A percentile compares a stretch with the other conserved stretches of the same genome.
phyloP scores from a whole-genome alignment of 768 basidiomycete genomes.

The Exidia glandulosa region DNA sequence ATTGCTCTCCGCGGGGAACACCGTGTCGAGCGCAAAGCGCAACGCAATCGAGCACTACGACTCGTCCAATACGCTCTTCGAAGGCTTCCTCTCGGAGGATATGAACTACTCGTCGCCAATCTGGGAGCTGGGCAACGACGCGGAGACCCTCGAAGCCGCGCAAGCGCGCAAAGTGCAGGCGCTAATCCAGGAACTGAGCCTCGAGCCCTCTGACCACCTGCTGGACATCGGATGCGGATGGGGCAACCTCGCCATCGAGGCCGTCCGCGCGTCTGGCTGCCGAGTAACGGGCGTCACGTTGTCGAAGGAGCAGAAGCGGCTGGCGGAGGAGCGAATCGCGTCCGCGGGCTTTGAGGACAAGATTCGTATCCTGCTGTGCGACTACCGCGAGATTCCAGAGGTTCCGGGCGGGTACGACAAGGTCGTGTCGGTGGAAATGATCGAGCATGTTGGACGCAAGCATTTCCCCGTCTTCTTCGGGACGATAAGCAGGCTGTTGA shows the following conservation, averaged over 20 bases:
- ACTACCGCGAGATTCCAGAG: constrained; percentile 52
- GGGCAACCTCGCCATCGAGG: constrained; percentile 60
- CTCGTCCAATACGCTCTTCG: constrained; percentile 80
- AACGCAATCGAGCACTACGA: constrained; percentile 79
- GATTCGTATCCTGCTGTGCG: constrained; percentile 59
- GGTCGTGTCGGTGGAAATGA: constrained; percentile 67
- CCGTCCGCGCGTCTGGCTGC: constrained; percentile 63
- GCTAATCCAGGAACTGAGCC: too few species aligned
- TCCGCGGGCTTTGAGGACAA: constrained; percentile 26
- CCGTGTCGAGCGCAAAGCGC: constrained; percentile 43
- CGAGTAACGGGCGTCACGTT: constrained; percentile 16
- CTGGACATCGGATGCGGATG: constrained; percentile 74
- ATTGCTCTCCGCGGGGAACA: constrained; percentile 52
- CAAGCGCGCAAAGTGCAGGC: constrained; percentile 56
- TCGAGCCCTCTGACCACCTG: constrained; percentile 44
- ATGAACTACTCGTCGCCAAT: constrained; percentile 95
- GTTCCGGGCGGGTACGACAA: constrained; percentile 54
- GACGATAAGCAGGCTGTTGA: constrained; percentile 24
- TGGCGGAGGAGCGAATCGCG: constrained; percentile 25
- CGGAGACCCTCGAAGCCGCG: constrained; percentile 17
- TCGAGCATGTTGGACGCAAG: constrained; percentile 60
- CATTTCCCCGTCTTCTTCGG: background rate
- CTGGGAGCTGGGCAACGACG: constrained; percentile 32
- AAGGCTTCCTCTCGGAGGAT: constrained; percentile 73
- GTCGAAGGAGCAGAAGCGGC: constrained; percentile 22